Evolutionary conservation across 164 flowering plant genomes (phyloP).

Genomic region (Magnolia kwangsiensis): DNA sequence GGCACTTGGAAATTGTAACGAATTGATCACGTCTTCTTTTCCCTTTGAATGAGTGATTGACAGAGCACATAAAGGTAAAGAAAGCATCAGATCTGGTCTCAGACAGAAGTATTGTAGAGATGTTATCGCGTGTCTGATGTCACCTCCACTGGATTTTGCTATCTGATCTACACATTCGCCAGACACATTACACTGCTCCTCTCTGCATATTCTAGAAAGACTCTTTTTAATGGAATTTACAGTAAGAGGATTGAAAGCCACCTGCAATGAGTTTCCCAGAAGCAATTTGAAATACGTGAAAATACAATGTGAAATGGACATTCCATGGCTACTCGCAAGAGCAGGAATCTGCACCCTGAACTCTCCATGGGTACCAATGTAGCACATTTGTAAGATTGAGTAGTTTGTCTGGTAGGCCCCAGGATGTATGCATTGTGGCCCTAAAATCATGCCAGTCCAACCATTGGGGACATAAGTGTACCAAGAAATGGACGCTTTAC

Average conservation of each 20-base stretch:
- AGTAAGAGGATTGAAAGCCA: constrained; percentile 83
- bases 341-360: background rate
- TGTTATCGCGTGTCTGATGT: constrained; percentile 87
- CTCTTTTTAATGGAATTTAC: constrained; percentile 68
- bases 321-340: background rate
- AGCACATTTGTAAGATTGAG: too few relatives aligned
- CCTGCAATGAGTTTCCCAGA: constrained; percentile 42
- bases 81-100: constrained; percentile 30
- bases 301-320: background rate
- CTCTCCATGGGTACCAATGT: background rate
- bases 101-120: constrained; percentile 72
- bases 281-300: constrained; percentile 13
- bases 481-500: too few relatives aligned
- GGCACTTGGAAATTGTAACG: background rate
- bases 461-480: too few relatives aligned
- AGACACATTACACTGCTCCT: constrained; percentile 47
- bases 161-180: constrained; percentile 63
- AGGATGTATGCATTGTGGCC: too few relatives aligned
- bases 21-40: constrained; percentile 14
- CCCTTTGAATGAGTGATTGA: constrained; percentile 18
- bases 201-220: constrained; percentile 66
- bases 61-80: constrained; percentile 24
- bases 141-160: constrained; percentile 91
- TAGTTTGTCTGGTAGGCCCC: too few relatives aligned
- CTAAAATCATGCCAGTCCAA: too few relatives aligned